Conservation (phyloP, 331 rosid genomes). For the Rosa hybrid region DNA sequence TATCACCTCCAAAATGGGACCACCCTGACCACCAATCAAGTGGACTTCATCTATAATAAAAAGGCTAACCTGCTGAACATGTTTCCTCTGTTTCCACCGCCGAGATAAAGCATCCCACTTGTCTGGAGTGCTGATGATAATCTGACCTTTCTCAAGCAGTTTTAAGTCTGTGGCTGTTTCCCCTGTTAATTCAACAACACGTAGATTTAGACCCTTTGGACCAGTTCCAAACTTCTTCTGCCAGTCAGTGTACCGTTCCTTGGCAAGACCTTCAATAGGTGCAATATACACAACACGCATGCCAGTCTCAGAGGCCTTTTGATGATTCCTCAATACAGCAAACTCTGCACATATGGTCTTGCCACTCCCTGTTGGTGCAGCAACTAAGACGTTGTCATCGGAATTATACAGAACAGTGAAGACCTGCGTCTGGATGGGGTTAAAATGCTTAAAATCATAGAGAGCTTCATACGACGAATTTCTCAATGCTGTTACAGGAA, state of each 20-base stretch:
- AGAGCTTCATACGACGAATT: slow-evolving; percentile 85
- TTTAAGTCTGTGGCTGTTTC: slow-evolving; percentile 86
- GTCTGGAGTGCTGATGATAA: slow-evolving; percentile 92
- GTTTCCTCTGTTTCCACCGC: slow-evolving; percentile 96
- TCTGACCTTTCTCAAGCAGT: slow-evolving; percentile 85
- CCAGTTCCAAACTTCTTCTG: slow-evolving; percentile 70
- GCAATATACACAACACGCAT: slow-evolving; percentile 94
- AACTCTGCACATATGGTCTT: slow-evolving; percentile 97
- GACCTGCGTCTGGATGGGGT: slow-evolving; percentile 98
- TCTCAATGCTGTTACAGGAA: slow-evolving; percentile 91
- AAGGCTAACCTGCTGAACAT: slow-evolving; percentile 91
- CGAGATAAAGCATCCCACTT: slow-evolving; percentile 99
- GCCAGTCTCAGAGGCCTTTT: slow-evolving; percentile 61
- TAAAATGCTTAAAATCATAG: slow-evolving; percentile 91
- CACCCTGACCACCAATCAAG: slow-evolving; percentile 97
- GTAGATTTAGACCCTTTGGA: slow-evolving; percentile 52
- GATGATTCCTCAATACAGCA: slow-evolving; percentile 86
- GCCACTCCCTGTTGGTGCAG: slow-evolving; percentile 99
- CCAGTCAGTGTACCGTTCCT: slow-evolving; percentile 88
- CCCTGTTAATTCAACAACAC: slow-evolving; percentile 86
- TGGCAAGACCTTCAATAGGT: slow-evolving; percentile 89
- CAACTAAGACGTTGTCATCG: slow-evolving; percentile 91
- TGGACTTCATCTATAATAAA: slow-evolving; percentile 91
- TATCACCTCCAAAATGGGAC: slow-evolving; percentile 88
- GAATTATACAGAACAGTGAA: slow-evolving; percentile 91